Evolutionary conservation across 225 moss, liverwort and hornwort species (phyloP).

Genomic region (Physcomitrellopsis africana): DNA sequence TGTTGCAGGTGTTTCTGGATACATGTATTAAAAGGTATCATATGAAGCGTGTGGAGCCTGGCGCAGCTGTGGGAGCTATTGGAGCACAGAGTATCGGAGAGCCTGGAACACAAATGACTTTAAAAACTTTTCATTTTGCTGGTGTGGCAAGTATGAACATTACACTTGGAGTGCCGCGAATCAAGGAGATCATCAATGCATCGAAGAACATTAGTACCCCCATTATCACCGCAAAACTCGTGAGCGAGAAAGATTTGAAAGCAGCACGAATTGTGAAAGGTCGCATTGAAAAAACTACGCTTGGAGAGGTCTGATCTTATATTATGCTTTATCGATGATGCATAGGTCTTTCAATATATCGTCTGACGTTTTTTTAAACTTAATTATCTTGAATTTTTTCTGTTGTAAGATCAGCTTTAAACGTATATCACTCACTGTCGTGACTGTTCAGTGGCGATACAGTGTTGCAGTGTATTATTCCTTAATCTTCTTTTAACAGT

Average conservation of each 20-base stretch:
- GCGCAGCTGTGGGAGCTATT: constrained; percentile 95
- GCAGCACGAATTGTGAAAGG: constrained; percentile 96
- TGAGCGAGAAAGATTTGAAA: constrained; percentile 87
- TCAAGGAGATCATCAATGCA: constrained; percentile 99
- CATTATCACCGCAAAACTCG: constrained; percentile 92
- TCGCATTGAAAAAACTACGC: constrained; percentile 89
- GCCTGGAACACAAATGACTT: constrained; percentile 98
- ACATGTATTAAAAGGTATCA: constrained; percentile 82
- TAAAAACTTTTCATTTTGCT: constrained; percentile 87
- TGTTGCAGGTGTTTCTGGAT: constrained; percentile 84
- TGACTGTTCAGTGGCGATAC: background rate
- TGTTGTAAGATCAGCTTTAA: background rate
- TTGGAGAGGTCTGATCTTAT: constrained; percentile 76
- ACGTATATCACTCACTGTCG: background rate
- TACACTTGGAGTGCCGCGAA: constrained; percentile 96
- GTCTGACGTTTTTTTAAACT: background rate
- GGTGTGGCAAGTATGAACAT: constrained; percentile 54
- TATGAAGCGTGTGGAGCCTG: constrained; percentile 89
- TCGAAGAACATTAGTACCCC: constrained; percentile 99
- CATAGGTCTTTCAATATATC: background rate
- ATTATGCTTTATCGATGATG: background rate
- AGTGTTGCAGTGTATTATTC: background rate
- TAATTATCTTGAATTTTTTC: background rate
- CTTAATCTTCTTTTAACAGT: background rate
- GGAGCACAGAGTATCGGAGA: constrained; percentile 99